Evolutionary conservation across 2,329 filamentous ascomycete species (phyloP).

Genomic region (Fusarium sp.): DNA sequence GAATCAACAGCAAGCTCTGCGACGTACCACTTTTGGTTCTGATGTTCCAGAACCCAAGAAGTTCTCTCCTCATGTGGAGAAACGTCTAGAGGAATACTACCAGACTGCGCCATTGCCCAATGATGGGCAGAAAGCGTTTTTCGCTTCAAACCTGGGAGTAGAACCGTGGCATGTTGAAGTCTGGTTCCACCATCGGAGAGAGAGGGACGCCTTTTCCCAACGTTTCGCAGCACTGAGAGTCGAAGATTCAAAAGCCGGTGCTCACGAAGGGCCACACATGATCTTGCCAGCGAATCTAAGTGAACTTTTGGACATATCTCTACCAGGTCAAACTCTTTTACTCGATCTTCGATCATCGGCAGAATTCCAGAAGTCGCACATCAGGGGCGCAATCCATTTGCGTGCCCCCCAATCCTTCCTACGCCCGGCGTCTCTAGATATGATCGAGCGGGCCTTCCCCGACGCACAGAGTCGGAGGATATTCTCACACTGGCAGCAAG

Average conservation of each 20-base stretch:
- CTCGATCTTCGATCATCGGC: slow-evolving; percentile 60
- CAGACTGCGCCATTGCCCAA: slow-evolving; percentile 59
- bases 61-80: slow-evolving; percentile 61
- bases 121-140: slow-evolving; percentile 61
- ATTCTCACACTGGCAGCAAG: slow-evolving; percentile 59
- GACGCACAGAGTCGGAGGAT: slow-evolving; percentile 59
- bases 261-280: slow-evolving; percentile 54
- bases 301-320: slow-evolving; percentile 61
- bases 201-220: slow-evolving; percentile 58
- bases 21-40: slow-evolving; percentile 53
- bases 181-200: slow-evolving; percentile 66
- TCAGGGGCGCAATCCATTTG: slow-evolving; percentile 63
- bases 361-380: slow-evolving; percentile 62
- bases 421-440: slow-evolving; percentile 58
- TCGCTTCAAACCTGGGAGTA: slow-evolving; percentile 65
- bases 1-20: slow-evolving; percentile 57
- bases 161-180: slow-evolving; percentile 62
- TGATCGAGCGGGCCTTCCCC: slow-evolving; percentile 61
- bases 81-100: slow-evolving; percentile 65
- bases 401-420: slow-evolving; percentile 62
- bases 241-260: slow-evolving; percentile 48
- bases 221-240: slow-evolving; percentile 58
- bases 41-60: slow-evolving; percentile 56
- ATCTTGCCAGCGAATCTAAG: slow-evolving; percentile 63
- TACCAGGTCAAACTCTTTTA: slow-evolving; percentile 57